Evolutionary conservation across 2,329 filamentous ascomycete species (phyloP).

Genomic region (Beauveria bassiana): DNA sequence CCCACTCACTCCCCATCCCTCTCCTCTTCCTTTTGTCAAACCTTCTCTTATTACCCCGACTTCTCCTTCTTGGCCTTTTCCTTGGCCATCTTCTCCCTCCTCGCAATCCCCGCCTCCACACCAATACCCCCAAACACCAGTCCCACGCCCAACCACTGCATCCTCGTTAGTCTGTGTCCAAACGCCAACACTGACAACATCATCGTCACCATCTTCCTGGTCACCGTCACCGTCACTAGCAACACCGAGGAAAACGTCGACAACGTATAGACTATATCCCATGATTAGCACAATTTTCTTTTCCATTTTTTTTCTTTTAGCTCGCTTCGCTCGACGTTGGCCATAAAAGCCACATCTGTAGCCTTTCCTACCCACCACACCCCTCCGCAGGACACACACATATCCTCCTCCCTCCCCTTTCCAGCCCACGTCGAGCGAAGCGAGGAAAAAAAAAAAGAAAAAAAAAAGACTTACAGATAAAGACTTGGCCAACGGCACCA

Average conservation of each 20-base stretch:
- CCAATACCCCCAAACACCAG: conserved; percentile 95
- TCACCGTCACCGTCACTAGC: conserved; percentile 93
- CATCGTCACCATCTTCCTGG: conserved; percentile 99
- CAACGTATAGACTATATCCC: conserved; percentile 67
- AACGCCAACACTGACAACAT: conserved; percentile 92
- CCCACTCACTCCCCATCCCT: neutral
- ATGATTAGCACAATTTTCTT: conserved; percentile 15
- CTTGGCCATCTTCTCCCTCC: conserved; percentile 77
- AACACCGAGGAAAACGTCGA: conserved; percentile 86
- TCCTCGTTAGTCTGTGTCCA: conserved; percentile 75
- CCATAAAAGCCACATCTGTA: neutral
- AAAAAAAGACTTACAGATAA: conserved; percentile 61
- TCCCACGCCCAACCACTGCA: conserved; percentile 89
- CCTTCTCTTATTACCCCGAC: neutral
- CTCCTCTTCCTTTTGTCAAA: neutral
- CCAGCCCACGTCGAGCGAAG: neutral
- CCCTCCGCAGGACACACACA: neutral
- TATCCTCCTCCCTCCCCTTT: neutral
- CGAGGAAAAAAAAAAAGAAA: neutral
- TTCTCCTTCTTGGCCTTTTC: conserved; percentile 51
- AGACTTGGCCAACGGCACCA: conserved; percentile 89
- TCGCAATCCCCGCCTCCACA: conserved; percentile 75
- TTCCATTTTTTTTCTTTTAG: neutral
- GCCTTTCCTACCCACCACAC: neutral
- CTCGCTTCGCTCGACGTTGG: conserved; percentile 4